Percentiles rank a stretch among this genome's conserved stretches.
Evolutionary conservation across 306 rosid genomes (phyloP).

Genomic region (Geum urbanum): DNA sequence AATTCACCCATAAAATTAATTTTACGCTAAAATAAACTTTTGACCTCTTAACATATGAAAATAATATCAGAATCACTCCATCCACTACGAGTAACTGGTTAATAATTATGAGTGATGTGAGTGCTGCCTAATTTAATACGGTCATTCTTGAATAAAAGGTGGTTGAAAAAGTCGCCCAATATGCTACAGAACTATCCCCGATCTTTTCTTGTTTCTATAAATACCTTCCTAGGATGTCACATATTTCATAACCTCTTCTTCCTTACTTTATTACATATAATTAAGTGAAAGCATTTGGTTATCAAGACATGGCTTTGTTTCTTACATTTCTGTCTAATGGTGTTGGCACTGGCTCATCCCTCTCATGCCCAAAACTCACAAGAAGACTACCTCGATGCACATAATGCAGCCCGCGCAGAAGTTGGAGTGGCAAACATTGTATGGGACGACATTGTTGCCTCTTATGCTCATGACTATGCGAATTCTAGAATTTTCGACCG

Average conservation of each 20-base stretch:
- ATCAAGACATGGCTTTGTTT: background rate
- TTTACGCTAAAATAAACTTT: too few relatives aligned
- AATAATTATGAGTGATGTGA: too few relatives aligned
- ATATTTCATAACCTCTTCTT: background rate
- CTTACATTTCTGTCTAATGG: background rate
- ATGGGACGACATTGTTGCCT: background rate
- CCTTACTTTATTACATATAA: too few relatives aligned
- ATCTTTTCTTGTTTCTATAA: too few relatives aligned
- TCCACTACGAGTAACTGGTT: too few relatives aligned
- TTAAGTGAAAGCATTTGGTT: background rate
- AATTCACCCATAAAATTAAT: too few relatives aligned
- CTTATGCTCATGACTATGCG: background rate
- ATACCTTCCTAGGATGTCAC: background rate
- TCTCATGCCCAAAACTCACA: background rate
- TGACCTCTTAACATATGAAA: too few relatives aligned
- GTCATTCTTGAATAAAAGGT: too few relatives aligned
- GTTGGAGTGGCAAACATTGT: background rate
- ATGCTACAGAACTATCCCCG: too few relatives aligned
- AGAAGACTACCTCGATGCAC: conserved; percentile 2
- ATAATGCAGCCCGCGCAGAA: background rate
- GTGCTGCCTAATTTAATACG: too few relatives aligned
- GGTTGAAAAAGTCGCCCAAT: too few relatives aligned
- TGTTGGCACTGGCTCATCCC: background rate
- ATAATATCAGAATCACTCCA: too few relatives aligned
- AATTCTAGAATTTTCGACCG: background rate